phyloP scores from a whole-genome alignment of 2,329 filamentous ascomycete genomes.

The Neofusicoccum parvum region DNA sequence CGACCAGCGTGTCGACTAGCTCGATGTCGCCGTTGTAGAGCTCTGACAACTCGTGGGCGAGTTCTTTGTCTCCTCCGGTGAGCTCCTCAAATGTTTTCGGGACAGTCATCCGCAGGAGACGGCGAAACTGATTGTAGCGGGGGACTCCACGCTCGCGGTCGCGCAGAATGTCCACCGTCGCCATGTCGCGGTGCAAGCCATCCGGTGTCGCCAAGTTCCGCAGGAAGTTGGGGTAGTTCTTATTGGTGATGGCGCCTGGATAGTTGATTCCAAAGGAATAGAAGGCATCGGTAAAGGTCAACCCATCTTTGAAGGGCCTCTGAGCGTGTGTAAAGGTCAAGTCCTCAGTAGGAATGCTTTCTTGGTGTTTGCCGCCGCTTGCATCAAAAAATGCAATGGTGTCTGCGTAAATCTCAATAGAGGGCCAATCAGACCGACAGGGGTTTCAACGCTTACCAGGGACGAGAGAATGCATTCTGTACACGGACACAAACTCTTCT shows the following conservation, averaged over 20 bases:
- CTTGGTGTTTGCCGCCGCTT: slow-evolving; percentile 30
- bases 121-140: slow-evolving; percentile 49
- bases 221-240: slow-evolving; percentile 46
- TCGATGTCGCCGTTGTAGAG: slow-evolving; percentile 48
- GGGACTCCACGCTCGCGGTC: slow-evolving; percentile 53
- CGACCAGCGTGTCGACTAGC: slow-evolving; percentile 47
- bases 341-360: slow-evolving; percentile 35
- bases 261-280: slow-evolving; percentile 54
- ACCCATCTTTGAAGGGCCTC: slow-evolving; percentile 30
- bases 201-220: slow-evolving; percentile 46
- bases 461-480: slow-evolving; percentile 47
- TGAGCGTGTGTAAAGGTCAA: slow-evolving; percentile 39
- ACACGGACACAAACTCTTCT: slow-evolving; percentile 50
- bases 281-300: slow-evolving; percentile 31
- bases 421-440: too few relatives aligned
- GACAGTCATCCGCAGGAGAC: slow-evolving; percentile 44
- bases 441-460: slow-evolving; percentile 23
- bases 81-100: slow-evolving; percentile 44
- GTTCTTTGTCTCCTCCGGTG: slow-evolving; percentile 41
- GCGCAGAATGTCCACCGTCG: slow-evolving; percentile 50
- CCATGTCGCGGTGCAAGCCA: slow-evolving; percentile 46
- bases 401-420: slow-evolving; percentile 20
- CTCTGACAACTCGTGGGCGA: slow-evolving; percentile 41
- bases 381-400: slow-evolving; percentile 41
- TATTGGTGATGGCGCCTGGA: slow-evolving; percentile 49